Evolutionary conservation across 2,329 filamentous ascomycete genomes (phyloP).

Genomic region (Aspergillus clavatus): DNA sequence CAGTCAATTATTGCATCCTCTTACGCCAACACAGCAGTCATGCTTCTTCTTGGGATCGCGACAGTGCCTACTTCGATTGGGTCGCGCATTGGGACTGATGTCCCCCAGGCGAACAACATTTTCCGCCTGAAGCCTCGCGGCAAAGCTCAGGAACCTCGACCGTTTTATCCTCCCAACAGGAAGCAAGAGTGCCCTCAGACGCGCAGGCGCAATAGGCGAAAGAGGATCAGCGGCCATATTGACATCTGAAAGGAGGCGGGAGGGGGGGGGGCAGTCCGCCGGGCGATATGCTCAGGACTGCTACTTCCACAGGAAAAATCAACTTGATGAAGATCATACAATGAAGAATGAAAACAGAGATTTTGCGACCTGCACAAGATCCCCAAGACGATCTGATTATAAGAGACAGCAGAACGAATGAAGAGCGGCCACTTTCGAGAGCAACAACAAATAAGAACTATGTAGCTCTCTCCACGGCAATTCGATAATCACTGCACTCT

Average conservation of each 20-base stretch:
- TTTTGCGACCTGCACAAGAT: not conserved
- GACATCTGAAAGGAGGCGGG: slow-evolving; percentile 40
- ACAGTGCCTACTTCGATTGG: slow-evolving; percentile 70
- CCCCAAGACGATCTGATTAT: slow-evolving; percentile 1
- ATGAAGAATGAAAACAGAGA: not conserved
- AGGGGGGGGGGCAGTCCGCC: slow-evolving; percentile 26
- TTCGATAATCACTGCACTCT: slow-evolving; percentile 2
- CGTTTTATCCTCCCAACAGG: slow-evolving; percentile 82
- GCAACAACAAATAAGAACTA: not conserved
- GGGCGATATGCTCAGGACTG: slow-evolving; percentile 29
- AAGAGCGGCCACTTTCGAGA: not conserved
- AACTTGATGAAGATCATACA: slow-evolving; percentile 22
- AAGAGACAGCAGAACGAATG: not conserved
- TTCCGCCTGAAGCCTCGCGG: slow-evolving; percentile 71
- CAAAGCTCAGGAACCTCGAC: slow-evolving; percentile 72
- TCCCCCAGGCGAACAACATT: slow-evolving; percentile 80
- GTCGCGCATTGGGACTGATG: slow-evolving; percentile 76
- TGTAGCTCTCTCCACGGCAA: not conserved
- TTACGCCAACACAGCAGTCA: not conserved
- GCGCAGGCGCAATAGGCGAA: slow-evolving; percentile 84
- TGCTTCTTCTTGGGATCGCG: not conserved
- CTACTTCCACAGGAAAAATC: slow-evolving; percentile 25
- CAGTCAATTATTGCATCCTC: slow-evolving; percentile 17
- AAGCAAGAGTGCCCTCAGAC: slow-evolving; percentile 79
- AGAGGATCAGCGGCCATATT: slow-evolving; percentile 85